Evolutionary conservation across 441 rosid genomes (phyloP).

Genomic region (Gossypium trilobum): DNA sequence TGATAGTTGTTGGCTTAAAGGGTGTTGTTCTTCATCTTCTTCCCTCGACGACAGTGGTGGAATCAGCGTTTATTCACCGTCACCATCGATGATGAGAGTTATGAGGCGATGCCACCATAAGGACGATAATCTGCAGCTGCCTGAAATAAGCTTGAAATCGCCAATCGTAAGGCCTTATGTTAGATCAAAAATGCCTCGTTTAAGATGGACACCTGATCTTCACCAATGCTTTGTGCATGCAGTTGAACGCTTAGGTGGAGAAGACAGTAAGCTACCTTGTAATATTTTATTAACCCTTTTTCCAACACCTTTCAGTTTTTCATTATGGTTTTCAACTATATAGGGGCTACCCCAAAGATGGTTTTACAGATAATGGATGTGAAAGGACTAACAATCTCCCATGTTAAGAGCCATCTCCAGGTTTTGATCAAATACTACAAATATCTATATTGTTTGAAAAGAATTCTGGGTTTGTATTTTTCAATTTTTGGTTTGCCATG

Average conservation of each 20-base stretch:
- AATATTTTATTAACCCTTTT: not conserved
- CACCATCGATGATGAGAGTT: conserved; percentile 3
- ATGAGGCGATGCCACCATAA: not conserved
- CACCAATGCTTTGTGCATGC: conserved; percentile 51
- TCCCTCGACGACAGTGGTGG: conserved; percentile 10
- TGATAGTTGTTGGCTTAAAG: not conserved
- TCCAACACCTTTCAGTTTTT: not conserved
- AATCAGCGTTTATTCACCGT: not conserved
- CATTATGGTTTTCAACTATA: not conserved
- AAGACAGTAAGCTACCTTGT: conserved; percentile 36
- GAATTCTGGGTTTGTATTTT: not conserved
- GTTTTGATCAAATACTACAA: conserved; percentile 17
- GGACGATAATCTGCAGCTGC: not conserved
- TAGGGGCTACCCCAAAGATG: conserved; percentile 62
- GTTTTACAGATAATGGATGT: conserved; percentile 52
- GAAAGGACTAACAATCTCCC: conserved; percentile 53
- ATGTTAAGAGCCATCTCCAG: conserved; percentile 71
- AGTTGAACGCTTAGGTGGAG: conserved; percentile 54
- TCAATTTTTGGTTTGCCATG: not conserved
- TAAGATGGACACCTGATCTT: conserved; percentile 49
- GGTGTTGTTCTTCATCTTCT: conserved; percentile 22
- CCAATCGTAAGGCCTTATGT: conserved; percentile 45
- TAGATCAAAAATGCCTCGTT: conserved; percentile 47
- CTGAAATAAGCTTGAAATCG: conserved; percentile 17
- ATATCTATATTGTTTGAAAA: not conserved